These are phyloP conservation scores for Helianthus annuus DNA, from an alignment of 129 eudicot genomes.

Conservation along the genomic window DNA sequence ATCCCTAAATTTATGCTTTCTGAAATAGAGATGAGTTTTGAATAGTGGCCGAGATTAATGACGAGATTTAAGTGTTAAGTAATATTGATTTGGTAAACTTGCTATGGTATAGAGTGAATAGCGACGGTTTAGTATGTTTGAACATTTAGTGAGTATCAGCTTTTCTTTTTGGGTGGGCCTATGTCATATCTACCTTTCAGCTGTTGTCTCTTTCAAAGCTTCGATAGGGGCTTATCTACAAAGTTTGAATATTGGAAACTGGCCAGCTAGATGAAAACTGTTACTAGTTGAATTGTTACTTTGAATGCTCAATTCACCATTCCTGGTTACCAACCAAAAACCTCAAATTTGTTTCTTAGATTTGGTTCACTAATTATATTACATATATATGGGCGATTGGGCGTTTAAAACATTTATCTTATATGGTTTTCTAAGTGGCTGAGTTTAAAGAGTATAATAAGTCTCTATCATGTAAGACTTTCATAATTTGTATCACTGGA, in stretches of 20 bases:
- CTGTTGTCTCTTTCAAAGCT: no score
- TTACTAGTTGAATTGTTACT: neutral
- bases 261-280: neutral
- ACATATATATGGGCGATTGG: neutral
- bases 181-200: neutral
- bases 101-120: neutral
- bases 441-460: conserved; percentile 6
- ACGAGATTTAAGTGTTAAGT: neutral
- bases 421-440: neutral
- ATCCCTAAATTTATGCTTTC: neutral
- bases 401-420: neutral
- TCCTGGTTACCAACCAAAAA: neutral
- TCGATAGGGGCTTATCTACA: neutral
- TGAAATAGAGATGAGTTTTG: neutral
- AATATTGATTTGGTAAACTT: neutral
- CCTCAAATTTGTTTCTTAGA: neutral
- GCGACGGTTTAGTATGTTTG: neutral
- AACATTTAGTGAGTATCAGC: neutral
- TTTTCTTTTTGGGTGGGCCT: neutral
- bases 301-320: conserved; percentile 1
- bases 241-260: neutral
- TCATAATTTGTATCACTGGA: neutral
- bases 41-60: neutral
- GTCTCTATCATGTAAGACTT: neutral
- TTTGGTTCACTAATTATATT: neutral